Conservation (phyloP, 1,284 basidiomycete species). For the Apiotrichum veenhuisii region DNA sequence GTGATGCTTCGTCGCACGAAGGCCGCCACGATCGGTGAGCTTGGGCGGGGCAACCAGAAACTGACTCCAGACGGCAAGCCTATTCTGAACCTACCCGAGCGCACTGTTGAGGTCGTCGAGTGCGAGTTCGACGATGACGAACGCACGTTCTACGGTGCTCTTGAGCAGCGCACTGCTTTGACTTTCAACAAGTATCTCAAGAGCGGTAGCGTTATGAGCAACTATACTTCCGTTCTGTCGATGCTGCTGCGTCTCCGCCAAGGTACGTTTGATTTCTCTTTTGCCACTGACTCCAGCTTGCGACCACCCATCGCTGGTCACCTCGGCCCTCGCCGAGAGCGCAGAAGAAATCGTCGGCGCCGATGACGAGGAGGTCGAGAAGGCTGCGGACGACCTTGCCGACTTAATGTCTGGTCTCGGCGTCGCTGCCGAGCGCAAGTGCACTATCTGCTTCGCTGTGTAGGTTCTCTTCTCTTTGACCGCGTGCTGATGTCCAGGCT, state of each 20-base stretch:
- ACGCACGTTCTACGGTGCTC: slow-evolving; percentile 70
- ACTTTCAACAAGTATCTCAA: slow-evolving; percentile 67
- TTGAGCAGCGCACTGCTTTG: slow-evolving; percentile 69
- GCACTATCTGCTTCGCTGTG: slow-evolving; percentile 68
- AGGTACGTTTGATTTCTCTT: slow-evolving; percentile 55
- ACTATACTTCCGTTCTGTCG: slow-evolving; percentile 80
- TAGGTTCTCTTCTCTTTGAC: slow-evolving; percentile 55
- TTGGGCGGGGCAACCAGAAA: too few relatives aligned
- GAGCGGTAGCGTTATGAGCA: slow-evolving; percentile 57
- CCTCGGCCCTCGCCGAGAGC: slow-evolving; percentile 68
- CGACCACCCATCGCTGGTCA: slow-evolving; percentile 77
- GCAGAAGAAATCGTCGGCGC: slow-evolving; percentile 55
- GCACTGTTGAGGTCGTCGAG: slow-evolving; percentile 67
- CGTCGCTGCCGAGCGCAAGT: slow-evolving; percentile 60
- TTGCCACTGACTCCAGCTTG: slow-evolving; percentile 65
- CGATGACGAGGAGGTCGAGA: slow-evolving; percentile 54
- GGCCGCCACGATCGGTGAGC: slow-evolving; percentile 59
- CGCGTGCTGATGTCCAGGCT: slow-evolving; percentile 21
- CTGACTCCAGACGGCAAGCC: slow-evolving; percentile 66
- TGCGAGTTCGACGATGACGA: slow-evolving; percentile 72
- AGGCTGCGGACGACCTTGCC: slow-evolving; percentile 67
- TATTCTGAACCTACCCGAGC: slow-evolving; percentile 76
- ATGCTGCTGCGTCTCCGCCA: slow-evolving; percentile 82
- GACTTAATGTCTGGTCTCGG: slow-evolving; percentile 69
- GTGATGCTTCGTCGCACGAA: slow-evolving; percentile 91